Evolutionary conservation across 257 asterid species (phyloP).

Genomic region (Solanum tarijense): DNA sequence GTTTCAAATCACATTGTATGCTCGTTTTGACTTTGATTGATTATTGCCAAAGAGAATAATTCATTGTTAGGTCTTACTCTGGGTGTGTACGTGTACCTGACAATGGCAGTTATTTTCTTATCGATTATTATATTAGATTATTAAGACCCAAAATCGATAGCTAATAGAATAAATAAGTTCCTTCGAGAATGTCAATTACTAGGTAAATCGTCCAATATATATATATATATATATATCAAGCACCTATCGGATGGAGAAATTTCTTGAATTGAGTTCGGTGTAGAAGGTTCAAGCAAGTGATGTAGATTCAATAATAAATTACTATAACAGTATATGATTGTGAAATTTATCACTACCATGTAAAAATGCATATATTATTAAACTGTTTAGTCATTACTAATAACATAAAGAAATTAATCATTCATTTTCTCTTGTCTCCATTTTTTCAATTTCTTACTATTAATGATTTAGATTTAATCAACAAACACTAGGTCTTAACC

Average conservation of each 20-base stretch:
- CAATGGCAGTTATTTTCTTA: neutral
- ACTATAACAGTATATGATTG: neutral
- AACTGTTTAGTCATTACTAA: too few relatives aligned
- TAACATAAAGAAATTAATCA: too few relatives aligned
- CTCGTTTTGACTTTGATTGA: neutral
- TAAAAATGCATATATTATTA: neutral
- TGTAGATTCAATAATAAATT: neutral
- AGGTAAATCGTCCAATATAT: neutral
- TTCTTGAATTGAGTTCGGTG: neutral
- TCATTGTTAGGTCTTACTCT: neutral
- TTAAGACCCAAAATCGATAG: neutral
- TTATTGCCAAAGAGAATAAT: neutral
- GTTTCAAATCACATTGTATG: neutral
- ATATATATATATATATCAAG: too few relatives aligned
- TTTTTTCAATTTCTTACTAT: too few relatives aligned
- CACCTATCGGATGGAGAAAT: fast-evolving
- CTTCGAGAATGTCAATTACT: fast-evolving
- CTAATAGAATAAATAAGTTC: neutral
- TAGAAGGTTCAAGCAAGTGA: neutral
- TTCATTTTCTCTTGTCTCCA: too few relatives aligned
- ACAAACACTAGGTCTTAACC: too few relatives aligned
- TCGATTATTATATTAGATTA: too few relatives aligned
- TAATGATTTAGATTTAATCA: too few relatives aligned
- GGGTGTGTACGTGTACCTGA: neutral
- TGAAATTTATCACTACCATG: neutral